Evolutionary conservation across 768 basidiomycete species (phyloP).

Genomic region (Tricholoma matsutake): DNA sequence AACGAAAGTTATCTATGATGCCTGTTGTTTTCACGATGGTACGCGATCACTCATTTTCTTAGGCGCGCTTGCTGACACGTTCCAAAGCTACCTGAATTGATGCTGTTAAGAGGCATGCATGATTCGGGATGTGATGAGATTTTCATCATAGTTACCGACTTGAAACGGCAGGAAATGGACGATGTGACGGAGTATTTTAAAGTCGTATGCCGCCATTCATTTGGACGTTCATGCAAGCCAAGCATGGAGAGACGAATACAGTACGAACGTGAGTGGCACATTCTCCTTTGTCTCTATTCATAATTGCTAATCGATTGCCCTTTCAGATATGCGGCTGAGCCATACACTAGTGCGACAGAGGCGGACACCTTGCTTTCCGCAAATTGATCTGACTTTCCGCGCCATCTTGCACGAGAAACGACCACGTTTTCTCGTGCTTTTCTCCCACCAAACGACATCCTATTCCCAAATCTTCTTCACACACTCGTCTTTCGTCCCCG

Average conservation of each 20-base stretch:
- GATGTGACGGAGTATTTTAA: slow-evolving; percentile 78
- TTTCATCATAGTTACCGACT: slow-evolving; percentile 74
- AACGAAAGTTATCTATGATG: slow-evolving; percentile 72
- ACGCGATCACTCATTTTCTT: slow-evolving; percentile 15
- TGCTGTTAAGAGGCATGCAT: slow-evolving; percentile 79
- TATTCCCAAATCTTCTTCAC: slow-evolving; percentile 84
- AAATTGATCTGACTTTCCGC: slow-evolving; percentile 75
- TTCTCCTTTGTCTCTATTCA: neutral
- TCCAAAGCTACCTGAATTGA: slow-evolving; percentile 68
- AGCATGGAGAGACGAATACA: slow-evolving; percentile 66
- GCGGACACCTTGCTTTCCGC: slow-evolving; percentile 78
- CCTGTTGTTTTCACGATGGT: slow-evolving; percentile 83
- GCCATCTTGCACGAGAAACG: slow-evolving; percentile 74
- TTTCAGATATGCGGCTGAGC: slow-evolving; percentile 59
- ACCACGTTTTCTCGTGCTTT: slow-evolving; percentile 73
- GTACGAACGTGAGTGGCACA: slow-evolving; percentile 56
- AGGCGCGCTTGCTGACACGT: slow-evolving; percentile 3
- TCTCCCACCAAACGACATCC: slow-evolving; percentile 77
- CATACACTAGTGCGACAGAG: slow-evolving; percentile 66
- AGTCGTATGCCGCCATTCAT: slow-evolving; percentile 63
- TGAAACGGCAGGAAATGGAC: slow-evolving; percentile 80
- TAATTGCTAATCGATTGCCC: slow-evolving; percentile 1
- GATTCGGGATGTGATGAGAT: slow-evolving; percentile 77
- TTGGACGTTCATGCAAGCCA: slow-evolving; percentile 60
- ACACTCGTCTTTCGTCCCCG: slow-evolving; percentile 64